A percentile compares a stretch with the other conserved stretches of the same genome.
Evolutionary conservation across 257 asterid genomes (phyloP).

Genomic region (Fraxinus excelsior): DNA sequence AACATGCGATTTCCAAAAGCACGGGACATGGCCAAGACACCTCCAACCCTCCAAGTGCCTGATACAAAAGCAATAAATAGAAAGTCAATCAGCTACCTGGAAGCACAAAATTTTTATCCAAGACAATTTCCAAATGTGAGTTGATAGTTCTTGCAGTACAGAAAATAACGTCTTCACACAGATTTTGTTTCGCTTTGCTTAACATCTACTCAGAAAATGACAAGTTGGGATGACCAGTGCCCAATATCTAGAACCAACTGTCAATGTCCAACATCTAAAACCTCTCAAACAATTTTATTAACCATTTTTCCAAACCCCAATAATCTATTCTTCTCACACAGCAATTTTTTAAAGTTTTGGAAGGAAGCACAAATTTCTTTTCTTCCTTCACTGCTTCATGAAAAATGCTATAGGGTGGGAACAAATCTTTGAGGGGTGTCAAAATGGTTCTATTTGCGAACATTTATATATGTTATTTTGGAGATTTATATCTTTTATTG

Average conservation of each 20-base stretch:
- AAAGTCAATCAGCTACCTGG: neutral
- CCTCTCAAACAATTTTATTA: neutral
- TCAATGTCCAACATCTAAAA: neutral
- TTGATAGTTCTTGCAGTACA: neutral
- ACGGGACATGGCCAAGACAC: slow-evolving; percentile 99
- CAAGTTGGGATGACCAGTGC: neutral
- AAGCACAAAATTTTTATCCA: neutral
- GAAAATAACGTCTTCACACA: no score
- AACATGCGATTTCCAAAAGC: slow-evolving; percentile 99
- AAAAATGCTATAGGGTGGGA: neutral
- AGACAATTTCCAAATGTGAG: neutral
- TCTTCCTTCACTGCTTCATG: neutral
- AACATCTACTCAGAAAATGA: neutral
- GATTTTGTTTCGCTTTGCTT: neutral
- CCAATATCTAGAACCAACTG: neutral
- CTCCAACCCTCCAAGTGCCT: slow-evolving; percentile 99
- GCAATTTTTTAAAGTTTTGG: neutral
- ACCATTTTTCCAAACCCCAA: neutral
- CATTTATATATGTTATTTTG: neutral
- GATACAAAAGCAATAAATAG: slow-evolving; percentile 15
- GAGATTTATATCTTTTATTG: neutral
- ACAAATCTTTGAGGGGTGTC: neutral
- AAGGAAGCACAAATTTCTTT: neutral
- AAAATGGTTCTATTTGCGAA: neutral
- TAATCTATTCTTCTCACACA: neutral